Base-by-base conservation (phyloP, 306 rosid genomes). In the Castanospermum australe region DNA sequence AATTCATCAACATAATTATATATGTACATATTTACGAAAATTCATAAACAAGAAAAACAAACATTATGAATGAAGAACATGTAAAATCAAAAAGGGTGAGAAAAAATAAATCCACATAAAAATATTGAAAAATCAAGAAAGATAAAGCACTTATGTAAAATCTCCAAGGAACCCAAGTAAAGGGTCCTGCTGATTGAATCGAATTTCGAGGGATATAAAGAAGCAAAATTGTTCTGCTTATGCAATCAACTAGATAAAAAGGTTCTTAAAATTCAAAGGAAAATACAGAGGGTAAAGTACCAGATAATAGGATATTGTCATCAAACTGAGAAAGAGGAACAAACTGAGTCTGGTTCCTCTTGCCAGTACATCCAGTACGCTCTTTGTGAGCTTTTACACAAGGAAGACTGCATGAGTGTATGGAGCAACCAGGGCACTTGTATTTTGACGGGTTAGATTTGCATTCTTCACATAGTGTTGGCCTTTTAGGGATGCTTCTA, bases 371-470 rank as follows among this genome's bases (percentile, higher is more conserved):
- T 20, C 90, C 89, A 8, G 87, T 82, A 47, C 89, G 94, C 33
- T 20, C 74, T 79, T 95, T 95, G 88, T 95, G 99, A 36, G 91
- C 85, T 66, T 95, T 95, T 36, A 95, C 97, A 80, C 98, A 95
- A 14, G 86, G 77, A 9, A 94, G 95, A 75, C 94, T 74, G 68
- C 98, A 96, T 25, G 98, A 89, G 59, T 89, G 91, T n/a, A 80
- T 11, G 35, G 94, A 89, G 85, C 98, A 96, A 35, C 93, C 89
- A 0, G 99, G 99, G 71, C 99, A 96, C 72, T 84, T 93, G 84
- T 91, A 96, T 71, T 89, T 93, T 10, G 86, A 90, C 11, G 89
- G 88, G 21, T 86, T 90, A 2, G 61, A 67, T 79, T 88, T 88
- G 91, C 99, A 96, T 80, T 93, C 97, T 60, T 89, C 87, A 67